Base-by-base conservation (phyloP, 1,284 basidiomycete species). In the Hymenochaete sp. region DNA sequence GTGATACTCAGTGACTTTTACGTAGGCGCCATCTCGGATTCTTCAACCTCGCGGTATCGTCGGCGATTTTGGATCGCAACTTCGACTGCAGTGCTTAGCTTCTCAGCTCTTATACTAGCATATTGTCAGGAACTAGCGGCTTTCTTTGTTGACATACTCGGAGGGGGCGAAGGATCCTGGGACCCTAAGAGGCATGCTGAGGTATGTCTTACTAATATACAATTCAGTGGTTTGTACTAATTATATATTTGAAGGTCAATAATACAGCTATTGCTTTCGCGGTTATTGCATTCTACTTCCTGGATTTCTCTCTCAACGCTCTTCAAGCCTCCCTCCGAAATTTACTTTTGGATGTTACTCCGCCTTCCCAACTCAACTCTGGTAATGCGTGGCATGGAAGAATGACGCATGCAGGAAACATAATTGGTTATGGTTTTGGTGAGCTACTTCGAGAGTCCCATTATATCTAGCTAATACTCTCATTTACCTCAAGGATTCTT, bases 331-430 rank as follows among this genome's bases (percentile, higher is more conserved):
- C 92, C 2, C 67, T 95, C 16, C 75, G 93, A 27, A 96, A 96
- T 59, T 76, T 98, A 18, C 74, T 97, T 10, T 73, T 98, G 48
- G 95, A 98, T 61, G 68, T 93, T 37, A 81, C 90, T 0, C 92
- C 92, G 3, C 75, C 82, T 3, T 75, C 84, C 52, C 93, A 98
- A 62, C 76, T 97, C 27, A 92, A 84, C 52, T 73, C 81, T 11
- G 93, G 87, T 4, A 98, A 97, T 65, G 95, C 95, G n/a, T 98
- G 95, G 93, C 92, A 97, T 56, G 90, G 93, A 13, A 73, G 91
- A 47, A 93, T 96, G 86, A 84, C 81, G 38, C 91, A 96, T 59
- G 80, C 90, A n/a, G 93, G 91, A 19, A 96, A 93, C 58, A 93
- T 96, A 44, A 64, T 93, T 53, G 93, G 93, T 1, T 96, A 83